Base-by-base conservation (phyloP, 202 grass and related monocot species). In the Hordeum pubiflorum region DNA sequence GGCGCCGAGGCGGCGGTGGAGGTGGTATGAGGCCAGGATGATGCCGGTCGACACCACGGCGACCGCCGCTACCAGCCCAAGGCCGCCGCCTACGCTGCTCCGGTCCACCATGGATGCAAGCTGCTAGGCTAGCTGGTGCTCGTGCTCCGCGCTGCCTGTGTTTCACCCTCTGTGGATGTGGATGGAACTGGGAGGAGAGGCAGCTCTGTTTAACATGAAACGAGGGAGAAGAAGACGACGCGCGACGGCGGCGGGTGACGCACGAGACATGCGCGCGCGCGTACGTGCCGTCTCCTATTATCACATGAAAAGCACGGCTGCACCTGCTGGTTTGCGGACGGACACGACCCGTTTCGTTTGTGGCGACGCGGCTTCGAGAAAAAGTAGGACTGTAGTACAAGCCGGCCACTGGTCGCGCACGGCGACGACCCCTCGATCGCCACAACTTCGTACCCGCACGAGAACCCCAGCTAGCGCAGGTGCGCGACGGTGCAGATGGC, bases 21-120 rank as follows among this genome's bases (percentile, higher is more conserved):
- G 66, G 9, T 79, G 74, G 81, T 88, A 89, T 0, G 83, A 46
- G 41, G 89, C 13, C 55, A 97, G 79, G 26, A 85, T 85, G 82
- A 97, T 36, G 63, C 91, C 72, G 41, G 85, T 90, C 0, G 94
- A 97, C 36, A 90, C 81, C 26, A 89, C 78, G 2, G 87, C 83
- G 33, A 92, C 60, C 6, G 87, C 85, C 62, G 89, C 15, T n/a
- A 94, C 18, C 29, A 94, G 66, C 18, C 85, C 85, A 69, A 94
- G 55, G 58, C 44, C 50, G n/a, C 56, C 6, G 39, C 80, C 44
- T 61, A 63, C 22, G 12, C 56, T 38, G 78, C 84, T 65, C 62
- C 58, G 23, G 2, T 50, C 72, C 84, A 61, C 64, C 64, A 68
- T 68, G 32, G 63, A 18, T 65, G 32, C 15, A 65, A 65, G 17